phyloP scores from a whole-genome alignment of 495 filamentous ascomycete genomes.

The Penicillium robsamsonii region DNA sequence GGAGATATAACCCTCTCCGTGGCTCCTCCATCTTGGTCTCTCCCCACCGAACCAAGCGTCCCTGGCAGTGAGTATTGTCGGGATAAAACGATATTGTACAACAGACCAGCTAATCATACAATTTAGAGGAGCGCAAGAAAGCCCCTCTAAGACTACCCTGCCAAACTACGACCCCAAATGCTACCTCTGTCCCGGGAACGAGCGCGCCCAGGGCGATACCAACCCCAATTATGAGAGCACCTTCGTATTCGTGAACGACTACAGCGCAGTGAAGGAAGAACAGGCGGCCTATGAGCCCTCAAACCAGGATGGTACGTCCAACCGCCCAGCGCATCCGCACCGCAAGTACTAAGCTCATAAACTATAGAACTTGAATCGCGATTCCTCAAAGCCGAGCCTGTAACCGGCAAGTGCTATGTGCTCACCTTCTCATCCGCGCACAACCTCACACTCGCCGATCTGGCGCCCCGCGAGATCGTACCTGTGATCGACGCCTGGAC shows the following conservation, averaged over 20 bases:
- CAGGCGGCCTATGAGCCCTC: slow-evolving; percentile 68
- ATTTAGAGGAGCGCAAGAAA: slow-evolving; percentile 86
- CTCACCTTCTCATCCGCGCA: slow-evolving; percentile 89
- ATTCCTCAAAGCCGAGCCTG: slow-evolving; percentile 78
- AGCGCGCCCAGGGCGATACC: slow-evolving; percentile 80
- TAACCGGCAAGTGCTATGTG: slow-evolving; percentile 97
- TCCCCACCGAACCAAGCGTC: slow-evolving; percentile 91
- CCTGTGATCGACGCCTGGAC: slow-evolving; percentile 86
- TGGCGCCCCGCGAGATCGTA: slow-evolving; percentile 64
- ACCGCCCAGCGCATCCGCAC: background rate
- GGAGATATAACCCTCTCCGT: slow-evolving; percentile 87
- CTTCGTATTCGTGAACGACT: slow-evolving; percentile 97
- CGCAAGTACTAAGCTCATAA: slow-evolving; percentile 8
- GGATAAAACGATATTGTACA: background rate
- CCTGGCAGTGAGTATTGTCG: slow-evolving; percentile 82
- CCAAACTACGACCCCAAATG: slow-evolving; percentile 83
- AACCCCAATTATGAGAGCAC: slow-evolving; percentile 87
- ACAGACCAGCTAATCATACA: background rate
- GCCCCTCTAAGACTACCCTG: slow-evolving; percentile 68
- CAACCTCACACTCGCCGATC: slow-evolving; percentile 88
- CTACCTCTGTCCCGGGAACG: slow-evolving; percentile 95
- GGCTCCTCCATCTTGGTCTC: slow-evolving; percentile 92
- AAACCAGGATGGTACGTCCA: slow-evolving; percentile 46
- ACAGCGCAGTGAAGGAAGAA: slow-evolving; percentile 91
- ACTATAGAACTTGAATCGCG: slow-evolving; percentile 64